A percentile compares a stretch with the other conserved stretches of the same genome.
Conservation (phyloP, 306 rosid species). For the Astragalus glycyphyllos region DNA sequence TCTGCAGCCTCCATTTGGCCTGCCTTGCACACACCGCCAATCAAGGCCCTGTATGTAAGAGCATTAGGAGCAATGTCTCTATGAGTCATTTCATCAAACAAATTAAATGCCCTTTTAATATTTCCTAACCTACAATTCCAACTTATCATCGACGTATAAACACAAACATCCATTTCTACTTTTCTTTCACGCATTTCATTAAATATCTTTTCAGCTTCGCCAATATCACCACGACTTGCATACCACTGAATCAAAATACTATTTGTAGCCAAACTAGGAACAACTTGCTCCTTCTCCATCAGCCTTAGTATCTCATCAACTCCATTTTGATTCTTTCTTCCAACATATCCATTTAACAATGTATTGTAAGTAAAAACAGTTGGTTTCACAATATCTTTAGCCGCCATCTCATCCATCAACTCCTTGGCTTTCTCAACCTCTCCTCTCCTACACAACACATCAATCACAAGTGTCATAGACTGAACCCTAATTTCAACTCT, state of each 20-base stretch:
- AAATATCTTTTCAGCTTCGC: slow-evolving; percentile 62
- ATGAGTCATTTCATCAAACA: slow-evolving; percentile 74
- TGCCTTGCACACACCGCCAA: slow-evolving; percentile 70
- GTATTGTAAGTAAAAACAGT: slow-evolving; percentile 71
- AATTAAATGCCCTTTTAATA: slow-evolving; percentile 61
- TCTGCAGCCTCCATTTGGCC: slow-evolving; percentile 79
- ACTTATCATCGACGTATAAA: slow-evolving; percentile 68
- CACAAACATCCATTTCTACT: slow-evolving; percentile 65
- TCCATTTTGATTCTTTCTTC: slow-evolving; percentile 53
- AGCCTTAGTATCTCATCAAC: slow-evolving; percentile 56
- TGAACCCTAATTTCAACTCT: slow-evolving; percentile 56
- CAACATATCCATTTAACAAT: slow-evolving; percentile 57
- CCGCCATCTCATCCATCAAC: slow-evolving; percentile 60
- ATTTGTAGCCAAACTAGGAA: slow-evolving; percentile 55
- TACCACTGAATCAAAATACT: slow-evolving; percentile 67
- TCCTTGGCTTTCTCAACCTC: slow-evolving; percentile 60
- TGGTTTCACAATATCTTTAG: slow-evolving; percentile 57
- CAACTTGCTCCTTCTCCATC: slow-evolving; percentile 63
- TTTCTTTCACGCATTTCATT: slow-evolving; percentile 61
- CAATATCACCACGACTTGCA: slow-evolving; percentile 54
- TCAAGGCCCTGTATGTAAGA: slow-evolving; percentile 67
- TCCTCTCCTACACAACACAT: slow-evolving; percentile 64
- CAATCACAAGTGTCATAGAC: slow-evolving; percentile 69
- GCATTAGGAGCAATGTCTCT: slow-evolving; percentile 63
- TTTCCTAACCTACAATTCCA: slow-evolving; percentile 70